phyloP scores from a whole-genome alignment of 148 eudicot species.

The Cornus controversa region DNA sequence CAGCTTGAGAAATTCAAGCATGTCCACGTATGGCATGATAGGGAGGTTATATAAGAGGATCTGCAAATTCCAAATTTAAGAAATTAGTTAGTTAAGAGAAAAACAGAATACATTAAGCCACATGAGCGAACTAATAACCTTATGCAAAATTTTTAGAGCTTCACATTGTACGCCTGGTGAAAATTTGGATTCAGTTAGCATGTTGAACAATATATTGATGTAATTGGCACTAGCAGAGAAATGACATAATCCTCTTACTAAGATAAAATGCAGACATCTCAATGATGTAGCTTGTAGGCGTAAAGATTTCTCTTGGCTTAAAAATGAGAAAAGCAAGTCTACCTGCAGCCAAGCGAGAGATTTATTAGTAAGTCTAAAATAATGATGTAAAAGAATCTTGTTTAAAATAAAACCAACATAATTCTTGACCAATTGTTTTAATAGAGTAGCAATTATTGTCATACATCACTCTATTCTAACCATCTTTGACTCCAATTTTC shows the following conservation, averaged over 20 bases:
- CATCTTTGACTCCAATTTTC: too few relatives aligned
- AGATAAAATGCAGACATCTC: slow-evolving; percentile 49
- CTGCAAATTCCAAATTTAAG: slow-evolving; percentile 40
- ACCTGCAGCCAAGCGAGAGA: slow-evolving; percentile 36
- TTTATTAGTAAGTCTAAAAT: not conserved
- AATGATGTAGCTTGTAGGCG: slow-evolving; percentile 51
- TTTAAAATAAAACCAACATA: not conserved
- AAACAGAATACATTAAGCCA: not conserved
- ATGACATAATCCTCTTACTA: slow-evolving; percentile 41
- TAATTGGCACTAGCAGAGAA: slow-evolving; percentile 32
- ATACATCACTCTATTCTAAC: too few relatives aligned
- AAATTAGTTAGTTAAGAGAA: not conserved
- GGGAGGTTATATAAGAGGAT: slow-evolving; percentile 39
- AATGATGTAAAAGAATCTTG: slow-evolving; percentile 1
- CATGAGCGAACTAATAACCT: slow-evolving; percentile 38
- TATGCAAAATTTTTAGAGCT: slow-evolving; percentile 49
- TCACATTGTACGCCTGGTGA: slow-evolving; percentile 53
- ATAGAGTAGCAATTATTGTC: too few relatives aligned
- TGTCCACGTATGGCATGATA: slow-evolving; percentile 29
- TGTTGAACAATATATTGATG: slow-evolving; percentile 35
- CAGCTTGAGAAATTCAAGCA: slow-evolving; percentile 41
- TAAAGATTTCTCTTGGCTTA: slow-evolving; percentile 44
- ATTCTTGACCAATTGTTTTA: not conserved
- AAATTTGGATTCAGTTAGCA: slow-evolving; percentile 41
- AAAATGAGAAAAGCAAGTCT: slow-evolving; percentile 53